These are phyloP conservation scores for Serendipita sp. DNA, from an alignment of 768 basidiomycete genomes.

Conservation along the genomic window DNA sequence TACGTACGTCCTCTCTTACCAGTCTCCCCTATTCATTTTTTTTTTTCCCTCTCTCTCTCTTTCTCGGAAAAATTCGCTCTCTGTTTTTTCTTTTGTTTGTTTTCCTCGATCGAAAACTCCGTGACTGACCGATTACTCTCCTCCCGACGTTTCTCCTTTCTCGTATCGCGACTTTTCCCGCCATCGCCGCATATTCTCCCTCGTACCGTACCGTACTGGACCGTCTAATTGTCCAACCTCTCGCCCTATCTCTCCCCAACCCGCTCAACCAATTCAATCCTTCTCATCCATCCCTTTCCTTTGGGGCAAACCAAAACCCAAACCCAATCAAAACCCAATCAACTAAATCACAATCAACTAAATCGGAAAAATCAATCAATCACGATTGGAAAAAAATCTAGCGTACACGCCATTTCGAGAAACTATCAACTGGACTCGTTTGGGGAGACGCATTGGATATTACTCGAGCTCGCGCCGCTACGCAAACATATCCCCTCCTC, in stretches of 20 bases:
- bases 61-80: not conserved
- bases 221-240: no score
- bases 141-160: no score
- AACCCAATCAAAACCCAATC: no score
- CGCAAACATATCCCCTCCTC: not conserved
- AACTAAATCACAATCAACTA: no score
- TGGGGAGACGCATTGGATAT: not conserved
- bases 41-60: not conserved
- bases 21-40: not conserved
- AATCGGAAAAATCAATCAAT: no score
- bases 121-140: not conserved
- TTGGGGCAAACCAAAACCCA: no score
- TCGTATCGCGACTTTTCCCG: no score
- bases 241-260: no score
- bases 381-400: not conserved
- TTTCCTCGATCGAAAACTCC: not conserved
- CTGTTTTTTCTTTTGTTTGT: not conserved
- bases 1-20: not conserved
- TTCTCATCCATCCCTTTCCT: no score
- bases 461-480: not conserved
- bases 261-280: no score
- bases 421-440: not conserved
- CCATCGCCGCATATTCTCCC: no score
- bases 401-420: not conserved
- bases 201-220: no score